phyloP scores from a whole-genome alignment of 2,329 filamentous ascomycete genomes.

The Aspergillus persii region DNA sequence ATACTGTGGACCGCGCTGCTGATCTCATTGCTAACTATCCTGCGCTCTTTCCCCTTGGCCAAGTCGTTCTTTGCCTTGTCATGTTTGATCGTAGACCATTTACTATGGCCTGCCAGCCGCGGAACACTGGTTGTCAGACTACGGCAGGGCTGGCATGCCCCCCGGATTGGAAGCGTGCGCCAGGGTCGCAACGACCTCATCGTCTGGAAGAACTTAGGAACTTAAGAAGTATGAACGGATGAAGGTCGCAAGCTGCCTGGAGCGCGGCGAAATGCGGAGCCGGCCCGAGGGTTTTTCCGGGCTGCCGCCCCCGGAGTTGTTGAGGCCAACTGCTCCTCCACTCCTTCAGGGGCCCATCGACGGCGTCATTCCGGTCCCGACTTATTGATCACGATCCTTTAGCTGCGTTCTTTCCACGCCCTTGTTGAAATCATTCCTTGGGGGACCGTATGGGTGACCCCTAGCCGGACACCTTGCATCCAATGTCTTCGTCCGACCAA shows the following conservation, averaged over 20 bases:
- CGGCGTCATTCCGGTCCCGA: not conserved
- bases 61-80: conserved; percentile 84
- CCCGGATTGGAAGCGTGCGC: not conserved
- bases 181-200: not conserved
- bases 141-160: conserved; percentile 33
- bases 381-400: not conserved
- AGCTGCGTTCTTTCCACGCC: conserved; percentile 1
- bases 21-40: conserved; percentile 68
- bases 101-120: conserved; percentile 71
- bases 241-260: too few relatives aligned
- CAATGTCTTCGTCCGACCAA: conserved; percentile 42
- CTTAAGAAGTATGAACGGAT: too few relatives aligned
- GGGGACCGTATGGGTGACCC: conserved; percentile 13
- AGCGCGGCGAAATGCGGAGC: conserved; percentile 15
- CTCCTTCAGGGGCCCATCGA: conserved; percentile 15
- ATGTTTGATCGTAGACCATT: conserved; percentile 95
- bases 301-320: conserved; percentile 21
- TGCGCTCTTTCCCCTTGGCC: conserved; percentile 70
- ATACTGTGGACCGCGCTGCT: conserved; percentile 71
- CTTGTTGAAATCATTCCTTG: conserved; percentile 1
- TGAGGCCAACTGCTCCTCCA: conserved; percentile 15
- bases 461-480: conserved; percentile 11
- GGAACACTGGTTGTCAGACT: conserved; percentile 48
- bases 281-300: conserved; percentile 33
- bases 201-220: not conserved